Evolutionary conservation across 75 land plant species (phyloP), one percentile per base, ranked within the genome.

Genomic region (Cupressus sempervirens): DNA sequence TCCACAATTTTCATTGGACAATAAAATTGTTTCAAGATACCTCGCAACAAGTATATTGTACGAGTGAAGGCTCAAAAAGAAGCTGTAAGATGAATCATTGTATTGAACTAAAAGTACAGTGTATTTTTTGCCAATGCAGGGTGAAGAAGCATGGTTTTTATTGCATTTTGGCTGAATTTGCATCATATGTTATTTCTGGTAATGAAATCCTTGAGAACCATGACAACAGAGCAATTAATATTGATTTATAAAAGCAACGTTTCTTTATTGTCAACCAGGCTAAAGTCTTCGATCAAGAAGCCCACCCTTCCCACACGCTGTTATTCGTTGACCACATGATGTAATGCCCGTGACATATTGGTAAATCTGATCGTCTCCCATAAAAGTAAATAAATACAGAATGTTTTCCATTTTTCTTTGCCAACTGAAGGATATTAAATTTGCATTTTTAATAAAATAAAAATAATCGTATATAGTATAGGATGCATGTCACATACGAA

Each of bases 1-100:
- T 65, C 29, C 68, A 65, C 68, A 65, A 72, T 72, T 72, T 72
- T 29, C 35, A 32, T 72, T 72, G 74, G 74, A 72, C 67, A 62
- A 62, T 23, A 62, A 62, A 32, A 30, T 8, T 32, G 35, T 32
- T 30, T 72, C 12, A 3, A 32, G 32, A 72, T 0, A 13, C n/a
- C 67, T 23, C 67, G 18, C 62, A 26, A 62, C 67, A 62, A 6
- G 67, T 62, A 23, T 62, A 7, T 62, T 62, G 26, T 23, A 62
- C 4, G 26, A 23, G 67, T 10, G 35, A 11, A n/a, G 74, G 36
- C 74, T 30, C 15, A 30, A 30, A 29, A 72, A 7, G 74, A 72
- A 72, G 35, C 35, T 72, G 74, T 11, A 72, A 32, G 35, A 32
- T 72, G 35, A 72, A 12, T 32, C 10, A 7, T 30, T 72, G 32